Evolutionary conservation across 2,329 filamentous ascomycete genomes (phyloP).

Genomic region (Cadophora luteo-olivacea): DNA sequence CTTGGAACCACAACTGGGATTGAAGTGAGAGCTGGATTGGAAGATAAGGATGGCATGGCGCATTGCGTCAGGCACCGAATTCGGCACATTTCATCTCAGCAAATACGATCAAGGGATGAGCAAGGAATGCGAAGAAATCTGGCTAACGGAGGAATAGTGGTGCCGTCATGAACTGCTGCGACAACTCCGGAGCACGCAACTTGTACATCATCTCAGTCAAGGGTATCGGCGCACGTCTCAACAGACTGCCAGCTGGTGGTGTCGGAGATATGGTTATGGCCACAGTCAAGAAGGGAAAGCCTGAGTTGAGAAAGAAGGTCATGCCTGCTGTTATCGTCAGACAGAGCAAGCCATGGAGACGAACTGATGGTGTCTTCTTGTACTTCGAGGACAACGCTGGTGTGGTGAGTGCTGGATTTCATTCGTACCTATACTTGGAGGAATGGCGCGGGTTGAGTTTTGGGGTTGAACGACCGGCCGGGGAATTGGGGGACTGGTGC

Average conservation of each 20-base stretch:
- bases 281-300: slow-evolving; percentile 99
- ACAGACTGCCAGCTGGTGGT: slow-evolving; percentile 95
- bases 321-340: slow-evolving; percentile 99
- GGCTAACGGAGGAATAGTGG: slow-evolving; percentile 62
- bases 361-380: slow-evolving; percentile 96
- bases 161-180: slow-evolving; percentile 99
- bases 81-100: too few relatives aligned
- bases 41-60: not conserved
- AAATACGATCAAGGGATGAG: not conserved
- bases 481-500: not conserved
- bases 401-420: slow-evolving; percentile 73
- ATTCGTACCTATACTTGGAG: not conserved
- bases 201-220: slow-evolving; percentile 99
- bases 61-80: not conserved
- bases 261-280: slow-evolving; percentile 99
- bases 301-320: slow-evolving; percentile 99
- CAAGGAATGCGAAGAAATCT: not conserved
- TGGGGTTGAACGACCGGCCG: not conserved
- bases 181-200: slow-evolving; percentile 99
- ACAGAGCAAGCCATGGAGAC: slow-evolving; percentile 99
- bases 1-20: not conserved
- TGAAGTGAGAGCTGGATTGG: not conserved
- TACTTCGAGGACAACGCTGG: slow-evolving; percentile 99
- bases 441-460: not conserved
- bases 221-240: slow-evolving; percentile 96